Base-by-base conservation (phyloP, 2,329 filamentous ascomycete genomes). In the Calonectria honghensis region DNA sequence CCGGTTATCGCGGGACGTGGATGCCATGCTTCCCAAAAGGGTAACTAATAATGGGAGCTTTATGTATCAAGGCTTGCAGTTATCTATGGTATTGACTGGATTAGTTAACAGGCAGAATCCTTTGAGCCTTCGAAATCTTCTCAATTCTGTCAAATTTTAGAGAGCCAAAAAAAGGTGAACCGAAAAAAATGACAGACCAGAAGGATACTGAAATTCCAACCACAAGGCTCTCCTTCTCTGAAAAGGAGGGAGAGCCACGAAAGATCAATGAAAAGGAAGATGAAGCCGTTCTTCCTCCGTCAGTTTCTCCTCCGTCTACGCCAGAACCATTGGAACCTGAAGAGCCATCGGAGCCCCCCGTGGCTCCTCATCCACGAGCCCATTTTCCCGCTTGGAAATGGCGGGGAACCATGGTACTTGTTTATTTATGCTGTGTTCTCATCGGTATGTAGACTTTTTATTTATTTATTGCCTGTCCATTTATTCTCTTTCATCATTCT, bases 381-480 rank as follows among this genome's bases (percentile, higher is more conserved):
- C 64, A 75, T 61, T 39, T 75, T 37, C 70, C 73, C 10, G 39
- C 35, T 4, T 75, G 74, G 74, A 73, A 73, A 29, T 75, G 74
- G 74, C 68, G 45, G 3, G 63, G 52, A n/a, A 71, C 68, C 7
- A 31, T 75, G 7, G 48, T 54, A 27, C 35, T 71, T n/a, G 59
- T 75, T 29, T 71, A 59, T 41, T 57, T 75, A 6, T 70, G 63
- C 27, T 73, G 61, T n/a, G n/a, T 73, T 35, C 54, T 75, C 11
- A 71, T 73, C 68, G 74, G 73, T 70, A 71, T 13, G 67, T 45
- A 4, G 45, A 61, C 16, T 24, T 27, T 48, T 59, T 24, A 24
- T n/a, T 37, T 10, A 0, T 27, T n/a, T 35, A 32, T 32, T 32
- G 5, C 6, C 14, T 24, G n/a, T 20, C 2, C 1, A 32, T 41